A percentile compares a stretch with the other conserved stretches of the same genome.
phyloP scores from a whole-genome alignment of 129 eudicot genomes.

The Saussurea involucrata region DNA sequence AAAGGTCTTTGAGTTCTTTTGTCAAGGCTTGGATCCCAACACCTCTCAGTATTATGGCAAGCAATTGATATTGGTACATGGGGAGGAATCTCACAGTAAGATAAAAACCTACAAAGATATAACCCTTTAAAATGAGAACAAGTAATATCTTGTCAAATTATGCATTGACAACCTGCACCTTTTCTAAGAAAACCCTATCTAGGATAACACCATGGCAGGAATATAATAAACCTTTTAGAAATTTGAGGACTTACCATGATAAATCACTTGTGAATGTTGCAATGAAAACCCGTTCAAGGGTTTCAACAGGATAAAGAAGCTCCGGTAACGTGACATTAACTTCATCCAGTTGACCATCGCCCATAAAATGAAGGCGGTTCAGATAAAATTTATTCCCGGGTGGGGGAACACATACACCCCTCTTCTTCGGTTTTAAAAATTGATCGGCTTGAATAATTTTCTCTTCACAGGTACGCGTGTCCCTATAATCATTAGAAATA shows the following conservation, averaged over 20 bases:
- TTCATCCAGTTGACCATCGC: constrained; percentile 22
- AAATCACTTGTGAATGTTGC: constrained; percentile 89
- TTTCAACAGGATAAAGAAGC: constrained; percentile 74
- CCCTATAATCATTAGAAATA: constrained; percentile 16
- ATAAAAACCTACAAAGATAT: constrained; percentile 58
- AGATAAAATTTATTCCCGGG: constrained; percentile 78
- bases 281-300: constrained; percentile 55
- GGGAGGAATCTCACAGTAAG: constrained; percentile 72
- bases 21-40: constrained; percentile 78
- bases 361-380: constrained; percentile 65
- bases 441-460: constrained; percentile 13
- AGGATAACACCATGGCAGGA: neutral
- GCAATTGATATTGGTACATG: constrained; percentile 71
- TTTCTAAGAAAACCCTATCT: neutral
- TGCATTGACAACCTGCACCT: neutral
- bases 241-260: constrained; percentile 46
- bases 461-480: constrained; percentile 4
- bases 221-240: neutral
- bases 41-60: constrained; percentile 79
- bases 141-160: neutral
- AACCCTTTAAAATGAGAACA: constrained; percentile 7
- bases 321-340: constrained; percentile 71
- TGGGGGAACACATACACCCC: constrained; percentile 41
- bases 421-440: constrained; percentile 22
- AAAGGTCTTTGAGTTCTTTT: constrained; percentile 59